Evolutionary conservation across 192 early-diverging fungal genomes (phyloP), one percentile per base, ranked within the genome.

Genomic region (Blastocladiella britannica): DNA sequence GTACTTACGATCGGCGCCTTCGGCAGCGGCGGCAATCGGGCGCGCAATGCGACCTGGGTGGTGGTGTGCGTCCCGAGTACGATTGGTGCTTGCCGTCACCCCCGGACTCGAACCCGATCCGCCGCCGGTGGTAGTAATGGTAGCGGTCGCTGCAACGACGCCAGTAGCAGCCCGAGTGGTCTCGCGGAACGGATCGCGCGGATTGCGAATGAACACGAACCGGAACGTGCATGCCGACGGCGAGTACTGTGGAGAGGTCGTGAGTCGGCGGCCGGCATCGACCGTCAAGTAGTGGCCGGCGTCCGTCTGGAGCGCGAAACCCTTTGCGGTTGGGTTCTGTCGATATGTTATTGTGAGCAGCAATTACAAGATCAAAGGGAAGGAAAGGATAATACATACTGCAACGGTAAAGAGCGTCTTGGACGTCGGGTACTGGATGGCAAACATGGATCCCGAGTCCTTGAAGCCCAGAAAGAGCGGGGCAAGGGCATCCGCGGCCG

Each of bases 371-470:
- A 43, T 15, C 1, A 43, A 18, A 15, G 31, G 31, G 9, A 43
- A 43, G 18, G 18, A 43, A 15, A 15, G 31, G 18, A 15, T 18
- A 43, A 18, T 43, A 43, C 37, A 20, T 6, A 47, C 37, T 20
- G 12, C 37, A 47, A 47, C n/a, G 37, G 37, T 47, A 12, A 47
- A 47, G 15, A 47, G 37, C 37, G 37, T 47, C 37, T 47, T 47
- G 37, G 37, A 47, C 37, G 37, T 47, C 37, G 37, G 37, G 37
- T 47, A 47, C 37, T 47, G 37, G 37, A 47, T 47, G 15, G 37
- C n/a, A 47, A 47, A 47, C 2, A 47, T 9, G 15, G 37, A 20
- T 9, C 37, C 37, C 37, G 37, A 47, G n/a, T 47, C 37, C 37
- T 47, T 47, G 37, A 47, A 47, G 15, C 37, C 37, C 2, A 47